Conservation (phyloP, 768 basidiomycete species). For the Mycena venus region DNA sequence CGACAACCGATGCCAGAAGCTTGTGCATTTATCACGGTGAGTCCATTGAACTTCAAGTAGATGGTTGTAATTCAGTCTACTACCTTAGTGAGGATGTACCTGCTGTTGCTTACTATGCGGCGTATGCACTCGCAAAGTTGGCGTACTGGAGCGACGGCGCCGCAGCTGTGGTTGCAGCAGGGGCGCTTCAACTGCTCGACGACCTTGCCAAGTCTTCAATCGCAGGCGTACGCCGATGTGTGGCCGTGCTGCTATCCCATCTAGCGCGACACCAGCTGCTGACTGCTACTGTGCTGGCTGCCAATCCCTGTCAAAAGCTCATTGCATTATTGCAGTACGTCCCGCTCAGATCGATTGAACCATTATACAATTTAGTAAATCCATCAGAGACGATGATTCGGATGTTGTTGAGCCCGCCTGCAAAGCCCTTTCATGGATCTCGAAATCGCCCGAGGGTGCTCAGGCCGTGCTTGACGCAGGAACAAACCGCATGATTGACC, state of each 20-base stretch:
- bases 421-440: too few species aligned
- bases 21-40: neutral
- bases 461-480: too few species aligned
- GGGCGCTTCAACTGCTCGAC: neutral
- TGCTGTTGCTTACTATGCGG: neutral
- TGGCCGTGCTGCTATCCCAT: neutral
- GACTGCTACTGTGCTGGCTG: neutral
- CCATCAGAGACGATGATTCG: neutral
- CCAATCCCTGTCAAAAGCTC: neutral
- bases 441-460: too few species aligned
- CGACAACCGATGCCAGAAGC: neutral
- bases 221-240: neutral
- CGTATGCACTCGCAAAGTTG: neutral
- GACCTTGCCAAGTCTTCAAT: neutral
- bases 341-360: neutral
- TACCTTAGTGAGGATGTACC: neutral
- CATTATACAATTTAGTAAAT: neutral
- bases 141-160: neutral
- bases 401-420: neutral
- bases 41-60: neutral
- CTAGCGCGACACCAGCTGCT: neutral
- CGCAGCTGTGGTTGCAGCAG: neutral
- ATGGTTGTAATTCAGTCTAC: neutral
- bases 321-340: neutral
- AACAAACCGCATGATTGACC: neutral